Percentiles rank a stretch among this genome's conserved stretches.
Conservation (phyloP, 2,329 filamentous ascomycete genomes). For the Xylaria sp. region DNA sequence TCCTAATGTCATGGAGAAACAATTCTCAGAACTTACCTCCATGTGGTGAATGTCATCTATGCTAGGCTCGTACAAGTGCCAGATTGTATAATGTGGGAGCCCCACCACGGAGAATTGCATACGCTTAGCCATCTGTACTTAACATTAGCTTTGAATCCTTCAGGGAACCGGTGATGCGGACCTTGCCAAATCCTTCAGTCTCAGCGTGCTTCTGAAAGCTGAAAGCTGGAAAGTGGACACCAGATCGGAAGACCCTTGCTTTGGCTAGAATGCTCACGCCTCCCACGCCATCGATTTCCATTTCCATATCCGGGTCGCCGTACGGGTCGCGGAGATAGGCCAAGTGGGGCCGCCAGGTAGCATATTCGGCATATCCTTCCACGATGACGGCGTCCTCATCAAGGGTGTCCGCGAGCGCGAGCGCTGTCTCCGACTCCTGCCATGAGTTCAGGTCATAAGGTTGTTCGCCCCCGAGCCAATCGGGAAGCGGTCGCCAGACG, state of each 20-base stretch:
- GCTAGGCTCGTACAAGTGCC: constrained; percentile 99
- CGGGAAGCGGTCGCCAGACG: constrained; percentile 97
- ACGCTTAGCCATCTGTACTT: constrained; percentile 83
- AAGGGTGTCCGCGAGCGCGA: constrained; percentile 89
- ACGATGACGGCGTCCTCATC: constrained; percentile 99
- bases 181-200: constrained; percentile 98
- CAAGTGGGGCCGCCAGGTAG: constrained; percentile 95
- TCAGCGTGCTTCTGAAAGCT: constrained; percentile 99
- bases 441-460: constrained; percentile 98
- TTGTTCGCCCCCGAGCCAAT: constrained; percentile 98
- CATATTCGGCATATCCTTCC: constrained; percentile 97
- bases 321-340: constrained; percentile 96
- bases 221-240: constrained; percentile 97
- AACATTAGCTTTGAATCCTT: constrained; percentile 16
- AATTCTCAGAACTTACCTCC: constrained; percentile 61
- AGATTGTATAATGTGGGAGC: constrained; percentile 96
- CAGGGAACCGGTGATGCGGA: constrained; percentile 44
- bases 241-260: constrained; percentile 89
- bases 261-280: constrained; percentile 98
- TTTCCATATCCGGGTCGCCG: constrained; percentile 98
- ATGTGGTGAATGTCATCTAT: constrained; percentile 97
- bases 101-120: constrained; percentile 97
- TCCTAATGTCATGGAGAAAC: neutral
- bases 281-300: constrained; percentile 98
- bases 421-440: constrained; percentile 97